phyloP scores from a whole-genome alignment of 495 filamentous ascomycete genomes.

The Opeltia flavorubescens region DNA sequence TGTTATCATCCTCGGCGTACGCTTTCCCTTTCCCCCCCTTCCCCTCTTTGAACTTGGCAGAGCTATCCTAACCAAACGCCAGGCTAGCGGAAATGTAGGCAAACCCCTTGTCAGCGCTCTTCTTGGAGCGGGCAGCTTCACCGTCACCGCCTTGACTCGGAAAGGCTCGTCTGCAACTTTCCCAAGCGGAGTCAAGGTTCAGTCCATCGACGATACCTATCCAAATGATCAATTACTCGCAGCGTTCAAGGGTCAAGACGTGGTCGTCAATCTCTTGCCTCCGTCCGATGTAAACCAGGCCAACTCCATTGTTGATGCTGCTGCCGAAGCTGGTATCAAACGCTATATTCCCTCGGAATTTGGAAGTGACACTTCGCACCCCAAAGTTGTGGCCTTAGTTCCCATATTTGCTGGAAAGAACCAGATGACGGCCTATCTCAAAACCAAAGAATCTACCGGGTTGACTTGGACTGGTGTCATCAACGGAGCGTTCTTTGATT shows the following conservation, averaged over 20 bases:
- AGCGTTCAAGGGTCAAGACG: slow-evolving; percentile 34
- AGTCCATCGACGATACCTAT: slow-evolving; percentile 55
- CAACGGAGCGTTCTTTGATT: slow-evolving; percentile 37
- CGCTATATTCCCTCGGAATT: slow-evolving; percentile 42
- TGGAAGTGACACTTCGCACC: slow-evolving; percentile 24
- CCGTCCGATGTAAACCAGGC: slow-evolving; percentile 19
- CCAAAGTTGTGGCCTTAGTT: slow-evolving; percentile 22
- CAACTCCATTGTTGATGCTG: slow-evolving; percentile 35
- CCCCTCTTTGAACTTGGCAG: slow-evolving; percentile 1
- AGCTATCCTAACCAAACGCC: neutral
- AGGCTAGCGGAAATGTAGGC: slow-evolving; percentile 28
- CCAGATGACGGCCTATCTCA: slow-evolving; percentile 31
- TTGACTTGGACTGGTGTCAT: slow-evolving; percentile 37
- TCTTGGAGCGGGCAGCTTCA: slow-evolving; percentile 32
- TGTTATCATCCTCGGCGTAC: slow-evolving; percentile 19
- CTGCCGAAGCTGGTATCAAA: slow-evolving; percentile 35
- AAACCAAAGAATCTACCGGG: slow-evolving; percentile 23
- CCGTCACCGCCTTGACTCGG: slow-evolving; percentile 37
- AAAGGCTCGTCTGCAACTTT: slow-evolving; percentile 25
- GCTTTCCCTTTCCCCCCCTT: neutral
- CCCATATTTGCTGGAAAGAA: slow-evolving; percentile 32
- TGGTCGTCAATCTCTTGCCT: slow-evolving; percentile 26
- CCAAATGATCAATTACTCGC: slow-evolving; percentile 33
- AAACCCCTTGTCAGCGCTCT: slow-evolving; percentile 24
- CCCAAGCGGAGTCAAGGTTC: slow-evolving; percentile 23